Evolutionary conservation across 192 early-diverging fungal genomes (phyloP).

Genomic region (Radiomyces spectabilis): DNA sequence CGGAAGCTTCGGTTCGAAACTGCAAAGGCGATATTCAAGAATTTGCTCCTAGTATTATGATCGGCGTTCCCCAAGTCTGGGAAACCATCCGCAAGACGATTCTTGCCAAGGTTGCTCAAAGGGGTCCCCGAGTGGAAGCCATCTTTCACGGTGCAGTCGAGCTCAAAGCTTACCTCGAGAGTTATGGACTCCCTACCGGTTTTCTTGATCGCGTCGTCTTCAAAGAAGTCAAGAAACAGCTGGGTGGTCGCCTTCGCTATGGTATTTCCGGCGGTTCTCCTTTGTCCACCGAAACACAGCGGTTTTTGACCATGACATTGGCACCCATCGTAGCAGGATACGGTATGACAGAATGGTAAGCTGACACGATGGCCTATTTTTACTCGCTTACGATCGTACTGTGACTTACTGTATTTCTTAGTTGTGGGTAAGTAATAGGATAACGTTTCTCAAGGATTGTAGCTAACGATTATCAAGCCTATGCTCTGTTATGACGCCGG

Average conservation of each 20-base stretch:
- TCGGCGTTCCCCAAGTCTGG: slow-evolving; percentile 73
- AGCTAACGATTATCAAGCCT: not conserved
- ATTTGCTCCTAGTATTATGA: slow-evolving; percentile 62
- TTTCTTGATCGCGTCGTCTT: slow-evolving; percentile 55
- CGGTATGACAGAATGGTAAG: slow-evolving; percentile 74
- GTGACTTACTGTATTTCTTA: slow-evolving; percentile 3
- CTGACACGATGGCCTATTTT: too few species aligned
- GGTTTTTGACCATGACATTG: slow-evolving; percentile 56
- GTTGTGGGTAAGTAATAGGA: slow-evolving; percentile 16
- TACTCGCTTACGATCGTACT: too few species aligned
- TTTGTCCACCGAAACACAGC: slow-evolving; percentile 61
- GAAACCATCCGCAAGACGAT: slow-evolving; percentile 72
- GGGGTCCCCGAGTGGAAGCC: slow-evolving; percentile 29
- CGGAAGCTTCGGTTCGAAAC: slow-evolving; percentile 39
- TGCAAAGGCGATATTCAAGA: slow-evolving; percentile 67
- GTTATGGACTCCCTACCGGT: slow-evolving; percentile 37
- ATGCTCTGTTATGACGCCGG: slow-evolving; percentile 10
- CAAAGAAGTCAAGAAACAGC: slow-evolving; percentile 51
- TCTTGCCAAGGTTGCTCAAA: slow-evolving; percentile 40
- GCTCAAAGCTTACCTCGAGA: slow-evolving; percentile 42
- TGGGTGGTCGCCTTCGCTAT: slow-evolving; percentile 59
- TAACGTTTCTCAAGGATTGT: too few species aligned
- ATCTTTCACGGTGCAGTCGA: slow-evolving; percentile 53
- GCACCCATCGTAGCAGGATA: slow-evolving; percentile 62
- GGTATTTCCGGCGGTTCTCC: slow-evolving; percentile 67